Evolutionary conservation across 352 stramenopile species (phyloP).

Genomic region (Albugo candida): DNA sequence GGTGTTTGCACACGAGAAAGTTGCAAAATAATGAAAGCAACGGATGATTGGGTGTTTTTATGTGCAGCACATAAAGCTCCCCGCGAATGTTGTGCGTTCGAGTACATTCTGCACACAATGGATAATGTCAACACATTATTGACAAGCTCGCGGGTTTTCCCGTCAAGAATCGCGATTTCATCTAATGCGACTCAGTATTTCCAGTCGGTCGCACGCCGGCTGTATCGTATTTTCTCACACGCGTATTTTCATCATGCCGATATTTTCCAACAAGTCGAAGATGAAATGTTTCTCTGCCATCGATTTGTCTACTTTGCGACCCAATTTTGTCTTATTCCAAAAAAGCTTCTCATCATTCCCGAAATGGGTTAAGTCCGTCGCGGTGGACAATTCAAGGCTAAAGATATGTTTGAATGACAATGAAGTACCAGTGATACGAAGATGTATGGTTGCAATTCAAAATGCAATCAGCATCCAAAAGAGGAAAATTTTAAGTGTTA

Average conservation of each 20-base stretch:
- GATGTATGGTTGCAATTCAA: too few species aligned
- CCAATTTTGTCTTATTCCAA: slow-evolving; percentile 61
- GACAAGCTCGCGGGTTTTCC: slow-evolving; percentile 63
- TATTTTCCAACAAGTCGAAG: slow-evolving; percentile 52
- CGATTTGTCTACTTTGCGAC: slow-evolving; percentile 70
- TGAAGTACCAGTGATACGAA: too few species aligned
- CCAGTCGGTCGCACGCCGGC: slow-evolving; percentile 51
- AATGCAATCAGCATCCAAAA: too few species aligned
- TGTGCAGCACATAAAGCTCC: slow-evolving; percentile 66
- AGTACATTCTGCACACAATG: slow-evolving; percentile 75
- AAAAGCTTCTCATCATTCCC: slow-evolving; percentile 67
- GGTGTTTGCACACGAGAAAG: slow-evolving; percentile 42
- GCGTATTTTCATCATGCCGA: slow-evolving; percentile 67
- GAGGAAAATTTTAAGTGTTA: too few species aligned
- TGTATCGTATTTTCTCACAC: slow-evolving; percentile 77
- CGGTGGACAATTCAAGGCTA: too few species aligned
- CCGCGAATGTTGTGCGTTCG: slow-evolving; percentile 68
- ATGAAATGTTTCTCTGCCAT: slow-evolving; percentile 56
- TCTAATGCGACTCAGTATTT: slow-evolving; percentile 74
- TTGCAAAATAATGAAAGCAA: slow-evolving; percentile 67
- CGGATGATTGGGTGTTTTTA: slow-evolving; percentile 72
- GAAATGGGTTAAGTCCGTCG: slow-evolving; percentile 16
- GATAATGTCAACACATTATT: slow-evolving; percentile 75
- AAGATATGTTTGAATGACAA: too few species aligned
- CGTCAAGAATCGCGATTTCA: slow-evolving; percentile 51